These are phyloP conservation scores for Wickerhamiella galacta DNA, from an alignment of 805 yeast species.

Conservation along the genomic window DNA sequence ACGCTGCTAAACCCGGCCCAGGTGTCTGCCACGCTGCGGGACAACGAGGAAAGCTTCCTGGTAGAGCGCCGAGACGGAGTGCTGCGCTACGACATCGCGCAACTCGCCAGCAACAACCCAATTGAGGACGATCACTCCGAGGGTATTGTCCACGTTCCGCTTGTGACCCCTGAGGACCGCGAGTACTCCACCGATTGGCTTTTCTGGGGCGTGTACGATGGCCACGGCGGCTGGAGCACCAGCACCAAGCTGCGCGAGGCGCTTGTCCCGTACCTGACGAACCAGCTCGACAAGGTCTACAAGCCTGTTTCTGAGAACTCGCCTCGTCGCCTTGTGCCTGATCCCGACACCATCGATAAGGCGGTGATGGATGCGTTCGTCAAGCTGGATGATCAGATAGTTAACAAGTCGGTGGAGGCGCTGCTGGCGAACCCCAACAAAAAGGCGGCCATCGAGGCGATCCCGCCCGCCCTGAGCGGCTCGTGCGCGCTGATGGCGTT, in stretches of 20 bases:
- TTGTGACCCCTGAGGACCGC: slow-evolving; percentile 26
- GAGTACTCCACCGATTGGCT: slow-evolving; percentile 54
- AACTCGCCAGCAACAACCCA: slow-evolving; percentile 80
- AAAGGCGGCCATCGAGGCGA: slow-evolving; percentile 46
- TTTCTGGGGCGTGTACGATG: slow-evolving; percentile 92
- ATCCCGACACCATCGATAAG: slow-evolving; percentile 51
- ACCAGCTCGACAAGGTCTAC: slow-evolving; percentile 45
- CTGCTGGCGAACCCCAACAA: slow-evolving; percentile 52
- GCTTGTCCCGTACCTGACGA: slow-evolving; percentile 58
- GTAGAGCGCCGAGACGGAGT: slow-evolving; percentile 83
- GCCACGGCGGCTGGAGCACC: slow-evolving; percentile 95
- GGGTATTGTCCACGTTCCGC: slow-evolving; percentile 47
- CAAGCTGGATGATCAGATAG: slow-evolving; percentile 73
- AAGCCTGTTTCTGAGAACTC: slow-evolving; percentile 34
- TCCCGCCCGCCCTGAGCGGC: slow-evolving; percentile 90
- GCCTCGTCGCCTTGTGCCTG: slow-evolving; percentile 38
- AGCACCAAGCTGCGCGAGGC: slow-evolving; percentile 70
- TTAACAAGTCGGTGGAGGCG: slow-evolving; percentile 51
- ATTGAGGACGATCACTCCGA: slow-evolving; percentile 90
- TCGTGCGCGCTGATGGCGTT: slow-evolving; percentile 82
- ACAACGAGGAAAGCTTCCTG: slow-evolving; percentile 59
- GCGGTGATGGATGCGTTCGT: slow-evolving; percentile 72
- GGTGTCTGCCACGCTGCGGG: slow-evolving; percentile 50
- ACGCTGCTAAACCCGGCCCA: slow-evolving; percentile 30
- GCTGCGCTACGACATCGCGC: slow-evolving; percentile 72